A percentile compares a stretch with the other conserved stretches of the same genome.
Evolutionary conservation across 345 rosid species (phyloP).

Genomic region (Aurinia saxatilis): DNA sequence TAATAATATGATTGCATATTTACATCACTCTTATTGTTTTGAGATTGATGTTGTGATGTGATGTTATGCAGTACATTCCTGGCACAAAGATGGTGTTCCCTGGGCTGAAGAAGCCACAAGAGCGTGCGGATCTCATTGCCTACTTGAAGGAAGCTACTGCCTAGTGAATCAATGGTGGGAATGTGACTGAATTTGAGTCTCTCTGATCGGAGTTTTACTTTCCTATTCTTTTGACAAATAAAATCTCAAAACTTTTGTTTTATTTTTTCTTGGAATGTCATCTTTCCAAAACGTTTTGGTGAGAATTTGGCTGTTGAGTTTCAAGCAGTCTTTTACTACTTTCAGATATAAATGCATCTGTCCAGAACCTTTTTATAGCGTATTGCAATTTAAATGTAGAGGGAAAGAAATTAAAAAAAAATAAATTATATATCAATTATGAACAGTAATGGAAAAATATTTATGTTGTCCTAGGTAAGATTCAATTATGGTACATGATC

Average conservation of each 20-base stretch:
- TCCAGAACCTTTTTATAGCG: background rate
- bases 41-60: background rate
- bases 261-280: background rate
- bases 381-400: background rate
- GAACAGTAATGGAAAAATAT: background rate
- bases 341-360: background rate
- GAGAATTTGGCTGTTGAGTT: background rate
- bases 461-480: slow-evolving; percentile 7
- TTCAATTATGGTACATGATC: background rate
- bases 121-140: slow-evolving; percentile 86
- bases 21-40: background rate
- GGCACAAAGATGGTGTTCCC: slow-evolving; percentile 99
- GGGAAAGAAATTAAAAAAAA: background rate
- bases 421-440: slow-evolving; percentile 5
- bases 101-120: slow-evolving; percentile 92
- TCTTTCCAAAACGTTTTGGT: slow-evolving; percentile 11
- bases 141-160: slow-evolving; percentile 82
- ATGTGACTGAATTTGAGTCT: background rate
- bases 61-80: slow-evolving; percentile 71
- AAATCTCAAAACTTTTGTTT: slow-evolving; percentile 9
- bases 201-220: background rate
- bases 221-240: slow-evolving; percentile 31
- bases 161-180: slow-evolving; percentile 6
- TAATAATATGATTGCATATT: background rate
- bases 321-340: background rate